Evolutionary conservation across 192 early-diverging fungal genomes (phyloP), one percentile per base, ranked within the genome.

Genomic region (Coemansia sp.): DNA sequence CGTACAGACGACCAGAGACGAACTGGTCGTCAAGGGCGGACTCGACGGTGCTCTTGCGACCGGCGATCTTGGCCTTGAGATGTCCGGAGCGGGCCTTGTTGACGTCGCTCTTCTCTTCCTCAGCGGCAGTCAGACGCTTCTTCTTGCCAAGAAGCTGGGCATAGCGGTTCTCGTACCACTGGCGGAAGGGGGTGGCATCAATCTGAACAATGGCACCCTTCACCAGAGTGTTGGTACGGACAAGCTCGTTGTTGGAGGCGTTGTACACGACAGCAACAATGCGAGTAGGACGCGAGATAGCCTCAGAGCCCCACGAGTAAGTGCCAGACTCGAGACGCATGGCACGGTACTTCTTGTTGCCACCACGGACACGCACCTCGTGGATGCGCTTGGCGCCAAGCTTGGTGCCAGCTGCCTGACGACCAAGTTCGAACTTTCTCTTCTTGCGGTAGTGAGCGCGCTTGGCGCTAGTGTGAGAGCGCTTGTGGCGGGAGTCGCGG

Each of bases 341-440:
- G 74, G 97, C 97, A 75, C 97, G 88, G 87, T 88, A 96, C 90
- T 99, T 99, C 82, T 87, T 84, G 95, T 98, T 97, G 66, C 97
- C 97, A 85, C 97, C 97, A 83, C 97, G 95, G 71, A 94, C 93
- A 82, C 95, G 92, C 65, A 99, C 91, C 70, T 88, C 79, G 85
- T 98, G 95, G 73, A 99, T 92, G 78, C 95, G 90, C 93, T 97
- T 98, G 76, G 86, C 83, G 64, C 95, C 97, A 64, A 99, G 89
- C 88, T 93, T 95, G 86, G 97, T 99, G 90, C 91, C 92, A 77
- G 95, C 95, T 72, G 94, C 79, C 88, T 98, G 97, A 84, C 97
- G 94, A 84, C 95, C 97, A 74, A 97, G 88, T 86, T 99, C 97
- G 89, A 99, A 99, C 92, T 99, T 99, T 91, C 97, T 94, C 94